Base-by-base conservation (phyloP, 257 asterid species). In the Lithospermum erythrorhizon region DNA sequence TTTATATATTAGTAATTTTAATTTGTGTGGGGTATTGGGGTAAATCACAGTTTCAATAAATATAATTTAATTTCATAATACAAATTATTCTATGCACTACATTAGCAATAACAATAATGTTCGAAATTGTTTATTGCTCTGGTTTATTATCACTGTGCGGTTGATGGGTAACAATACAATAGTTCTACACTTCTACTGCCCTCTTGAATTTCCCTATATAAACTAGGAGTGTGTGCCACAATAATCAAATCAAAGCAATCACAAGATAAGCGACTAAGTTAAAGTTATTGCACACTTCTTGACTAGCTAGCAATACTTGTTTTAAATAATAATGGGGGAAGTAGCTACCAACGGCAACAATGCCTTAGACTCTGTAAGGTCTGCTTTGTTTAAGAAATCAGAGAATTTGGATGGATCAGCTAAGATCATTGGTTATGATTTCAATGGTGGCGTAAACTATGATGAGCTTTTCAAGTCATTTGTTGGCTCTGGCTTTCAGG, bases 401-500 rank as follows among this genome's bases (percentile, higher is more conserved):
- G 95, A 81, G 68, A 61, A 66, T 23, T 70, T 84, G 35, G 94
- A 86, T 20, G 98, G 87, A 19, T 56, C 60, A 55, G 20, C 65
- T 22, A 75, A 73, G 77, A 86, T 91, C 60, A 78, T 76, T 77
- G 98, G 96, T 65, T 90, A 90, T 62, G 89, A 90, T 75, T 90
- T 90, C 83, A 85, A 82, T 62, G 75, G 75, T 35, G 98, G 98
- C 49, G 91, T 87, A 57, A 70, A 90, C 68, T 85, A 77, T 58
- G 72, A 49, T 18, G 83, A 83, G 65, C 80, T 90, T 32, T 74
- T 90, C 68, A 81, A 77, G 64, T 90, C 96, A 9, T 67, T 90
- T 83, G 67, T 76, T 41, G 79, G 79, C 53, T 83, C 96, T 55
- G 98, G 98, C 51, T 90, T 87, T 70, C 98, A 87, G 68, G 98